Evolutionary conservation across 2,329 filamentous ascomycete genomes (phyloP).

Genomic region (Nemania serpens): DNA sequence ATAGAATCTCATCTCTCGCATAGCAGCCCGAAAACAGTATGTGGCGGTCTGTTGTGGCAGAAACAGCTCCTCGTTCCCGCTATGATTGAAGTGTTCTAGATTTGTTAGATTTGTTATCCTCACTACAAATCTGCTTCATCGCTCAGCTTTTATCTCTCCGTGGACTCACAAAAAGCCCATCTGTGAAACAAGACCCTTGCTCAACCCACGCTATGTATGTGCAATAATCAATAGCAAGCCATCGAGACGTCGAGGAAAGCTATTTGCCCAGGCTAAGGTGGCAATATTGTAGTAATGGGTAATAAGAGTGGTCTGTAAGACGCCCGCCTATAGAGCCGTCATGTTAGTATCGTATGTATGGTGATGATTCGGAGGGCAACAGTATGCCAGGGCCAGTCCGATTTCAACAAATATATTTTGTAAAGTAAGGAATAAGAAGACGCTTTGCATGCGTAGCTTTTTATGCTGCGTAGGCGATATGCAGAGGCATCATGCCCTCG

Average conservation of each 20-base stretch:
- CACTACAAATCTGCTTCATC: not conserved
- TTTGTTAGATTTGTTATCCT: too few relatives aligned
- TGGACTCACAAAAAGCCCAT: not conserved
- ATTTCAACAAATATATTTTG: not conserved
- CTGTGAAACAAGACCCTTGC: not conserved
- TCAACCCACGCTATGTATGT: slow-evolving; percentile 7
- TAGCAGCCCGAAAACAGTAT: too few relatives aligned
- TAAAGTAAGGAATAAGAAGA: not conserved
- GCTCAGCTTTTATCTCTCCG: not conserved
- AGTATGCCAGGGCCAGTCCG: not conserved
- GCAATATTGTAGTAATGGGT: not conserved
- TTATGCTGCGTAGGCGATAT: not conserved
- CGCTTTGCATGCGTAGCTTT: not conserved
- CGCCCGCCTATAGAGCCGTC: not conserved
- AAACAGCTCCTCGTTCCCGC: not conserved
- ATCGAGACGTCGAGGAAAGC: not conserved
- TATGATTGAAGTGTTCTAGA: not conserved
- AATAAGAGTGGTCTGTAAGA: not conserved
- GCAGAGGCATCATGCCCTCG: slow-evolving; percentile 6
- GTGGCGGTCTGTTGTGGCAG: not conserved
- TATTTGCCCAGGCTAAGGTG: not conserved
- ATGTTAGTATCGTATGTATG: not conserved
- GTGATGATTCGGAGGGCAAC: not conserved
- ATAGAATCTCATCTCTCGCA: too few relatives aligned
- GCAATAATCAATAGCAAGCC: not conserved